Conservation (phyloP, 768 basidiomycete genomes). For the Mycena galericulata region DNA sequence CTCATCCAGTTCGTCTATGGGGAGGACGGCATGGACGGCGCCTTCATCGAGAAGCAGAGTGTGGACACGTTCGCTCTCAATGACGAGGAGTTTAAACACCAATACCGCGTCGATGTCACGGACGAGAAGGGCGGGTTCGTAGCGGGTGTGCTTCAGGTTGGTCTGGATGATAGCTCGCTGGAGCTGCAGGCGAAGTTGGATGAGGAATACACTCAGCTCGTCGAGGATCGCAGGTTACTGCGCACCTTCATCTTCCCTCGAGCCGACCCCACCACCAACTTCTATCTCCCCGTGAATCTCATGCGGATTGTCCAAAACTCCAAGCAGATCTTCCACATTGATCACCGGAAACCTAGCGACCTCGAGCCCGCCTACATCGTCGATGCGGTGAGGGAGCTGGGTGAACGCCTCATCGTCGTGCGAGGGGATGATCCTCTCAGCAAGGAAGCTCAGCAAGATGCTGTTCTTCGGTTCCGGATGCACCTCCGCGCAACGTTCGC, state of each 20-base stretch:
- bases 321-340: conserved; percentile 96
- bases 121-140: conserved; percentile 52
- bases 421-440: conserved; percentile 86
- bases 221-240: conserved; percentile 81
- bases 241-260: conserved; percentile 89
- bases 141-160: conserved; percentile 74
- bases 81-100: conserved; percentile 87
- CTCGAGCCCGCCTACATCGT: conserved; percentile 91
- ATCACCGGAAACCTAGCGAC: conserved; percentile 92
- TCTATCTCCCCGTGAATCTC: conserved; percentile 95
- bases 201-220: conserved; percentile 70
- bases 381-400: conserved; percentile 79
- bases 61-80: conserved; percentile 90
- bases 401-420: conserved; percentile 85
- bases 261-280: conserved; percentile 74
- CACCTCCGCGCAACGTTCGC: conserved; percentile 93
- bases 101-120: conserved; percentile 95
- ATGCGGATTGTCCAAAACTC: conserved; percentile 96
- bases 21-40: conserved; percentile 99
- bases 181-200: conserved; percentile 78
- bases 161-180: conserved; percentile 82
- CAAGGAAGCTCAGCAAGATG: conserved; percentile 84
- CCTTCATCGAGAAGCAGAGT: conserved; percentile 95
- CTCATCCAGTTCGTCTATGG: conserved; percentile 97
- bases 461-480: conserved; percentile 93